These are phyloP conservation scores for Monosporascus sp. DNA, from an alignment of 2,329 filamentous ascomycete genomes.

Conservation along the genomic window DNA sequence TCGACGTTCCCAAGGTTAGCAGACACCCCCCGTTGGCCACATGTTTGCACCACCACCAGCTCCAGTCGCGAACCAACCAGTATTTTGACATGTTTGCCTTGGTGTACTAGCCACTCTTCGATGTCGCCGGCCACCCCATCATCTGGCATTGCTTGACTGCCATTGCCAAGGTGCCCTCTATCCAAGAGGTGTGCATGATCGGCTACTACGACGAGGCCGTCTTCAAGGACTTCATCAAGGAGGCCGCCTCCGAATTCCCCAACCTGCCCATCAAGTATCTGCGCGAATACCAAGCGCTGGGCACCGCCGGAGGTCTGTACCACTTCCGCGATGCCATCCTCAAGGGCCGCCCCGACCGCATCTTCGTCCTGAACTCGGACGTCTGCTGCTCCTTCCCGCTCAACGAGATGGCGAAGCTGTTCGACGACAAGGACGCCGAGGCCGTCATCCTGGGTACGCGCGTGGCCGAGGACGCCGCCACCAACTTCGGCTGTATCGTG, in stretches of 20 bases:
- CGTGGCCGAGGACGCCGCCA: slow-evolving; percentile 83
- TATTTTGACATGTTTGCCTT: too few species aligned
- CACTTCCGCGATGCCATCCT: slow-evolving; percentile 99
- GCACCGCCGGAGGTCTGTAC: slow-evolving; percentile 93
- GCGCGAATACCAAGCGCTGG: slow-evolving; percentile 92
- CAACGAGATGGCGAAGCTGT: slow-evolving; percentile 89
- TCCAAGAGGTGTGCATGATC: slow-evolving; percentile 95
- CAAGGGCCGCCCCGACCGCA: slow-evolving; percentile 88
- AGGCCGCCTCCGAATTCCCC: slow-evolving; percentile 77
- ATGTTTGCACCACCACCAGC: too few species aligned
- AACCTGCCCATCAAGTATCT: slow-evolving; percentile 90
- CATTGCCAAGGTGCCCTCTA: slow-evolving; percentile 79
- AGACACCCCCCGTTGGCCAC: background rate
- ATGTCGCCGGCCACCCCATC: slow-evolving; percentile 96
- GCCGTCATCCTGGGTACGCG: slow-evolving; percentile 92
- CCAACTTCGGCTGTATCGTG: slow-evolving; percentile 97
- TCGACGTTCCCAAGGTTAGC: slow-evolving; percentile 88
- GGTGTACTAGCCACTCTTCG: slow-evolving; percentile 75
- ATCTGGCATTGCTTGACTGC: slow-evolving; percentile 96
- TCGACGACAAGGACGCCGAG: slow-evolving; percentile 92
- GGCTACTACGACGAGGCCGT: slow-evolving; percentile 98
- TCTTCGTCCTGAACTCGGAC: slow-evolving; percentile 97
- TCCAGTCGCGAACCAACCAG: too few species aligned
- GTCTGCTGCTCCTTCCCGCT: slow-evolving; percentile 98
- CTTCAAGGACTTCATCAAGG: slow-evolving; percentile 97